phyloP scores from a whole-genome alignment of 2,329 filamentous ascomycete genomes.

The Trichothecium sympodiale region DNA sequence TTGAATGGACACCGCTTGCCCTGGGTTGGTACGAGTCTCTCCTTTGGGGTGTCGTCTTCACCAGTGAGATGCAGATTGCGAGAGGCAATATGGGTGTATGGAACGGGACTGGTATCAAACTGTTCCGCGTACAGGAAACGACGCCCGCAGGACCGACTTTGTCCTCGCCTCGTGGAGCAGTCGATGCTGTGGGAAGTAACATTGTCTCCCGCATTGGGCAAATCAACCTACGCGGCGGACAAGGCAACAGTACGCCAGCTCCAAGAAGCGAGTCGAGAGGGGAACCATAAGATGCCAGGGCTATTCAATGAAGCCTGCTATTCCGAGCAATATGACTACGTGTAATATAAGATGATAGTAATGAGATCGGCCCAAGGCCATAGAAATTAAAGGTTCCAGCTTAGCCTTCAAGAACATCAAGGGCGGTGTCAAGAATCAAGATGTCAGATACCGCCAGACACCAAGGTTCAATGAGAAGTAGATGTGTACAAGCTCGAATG shows the following conservation, averaged over 20 bases:
- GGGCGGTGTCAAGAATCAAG: no score
- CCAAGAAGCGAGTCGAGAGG: background rate
- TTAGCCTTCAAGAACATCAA: no score
- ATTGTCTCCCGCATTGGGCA: constrained; percentile 79
- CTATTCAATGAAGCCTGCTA: no score
- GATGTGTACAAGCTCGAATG: no score
- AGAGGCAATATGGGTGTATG: constrained; percentile 86
- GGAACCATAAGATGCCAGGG: no score
- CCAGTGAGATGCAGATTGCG: constrained; percentile 75
- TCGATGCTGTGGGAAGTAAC: constrained; percentile 86
- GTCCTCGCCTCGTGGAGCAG: constrained; percentile 75
- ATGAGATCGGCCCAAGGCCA: no score
- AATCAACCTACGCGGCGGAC: constrained; percentile 54
- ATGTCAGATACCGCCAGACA: no score
- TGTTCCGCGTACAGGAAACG: constrained; percentile 85
- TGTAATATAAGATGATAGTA: no score
- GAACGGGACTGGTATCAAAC: constrained; percentile 79
- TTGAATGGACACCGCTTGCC: constrained; percentile 85
- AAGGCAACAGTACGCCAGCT: constrained; percentile 11
- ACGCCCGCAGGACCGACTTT: constrained; percentile 70
- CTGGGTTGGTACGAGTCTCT: constrained; percentile 94
- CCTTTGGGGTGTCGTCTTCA: constrained; percentile 88
- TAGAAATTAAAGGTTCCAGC: no score
- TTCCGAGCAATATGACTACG: no score
- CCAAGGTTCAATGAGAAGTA: no score